phyloP scores from a whole-genome alignment of 192 early-diverging fungal genomes.

The Entrophospora sp. region DNA sequence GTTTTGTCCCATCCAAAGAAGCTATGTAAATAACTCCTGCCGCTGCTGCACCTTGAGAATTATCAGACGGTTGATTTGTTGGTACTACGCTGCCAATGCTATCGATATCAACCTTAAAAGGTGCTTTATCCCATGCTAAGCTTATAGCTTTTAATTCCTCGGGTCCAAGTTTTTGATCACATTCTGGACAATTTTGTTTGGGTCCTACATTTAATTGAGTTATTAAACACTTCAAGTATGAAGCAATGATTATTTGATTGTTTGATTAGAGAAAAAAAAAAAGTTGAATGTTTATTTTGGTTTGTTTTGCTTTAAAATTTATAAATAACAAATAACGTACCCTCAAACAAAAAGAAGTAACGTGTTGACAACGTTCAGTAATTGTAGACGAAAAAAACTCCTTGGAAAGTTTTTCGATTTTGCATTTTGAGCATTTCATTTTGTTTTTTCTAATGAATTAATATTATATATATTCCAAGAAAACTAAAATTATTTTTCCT shows the following conservation, averaged over 20 bases:
- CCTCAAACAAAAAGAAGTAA: conserved; percentile 21
- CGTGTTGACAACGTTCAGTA: conserved; percentile 19
- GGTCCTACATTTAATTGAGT: not conserved
- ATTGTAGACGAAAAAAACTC: conserved; percentile 16
- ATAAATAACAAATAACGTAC: conserved; percentile 3
- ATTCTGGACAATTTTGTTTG: conserved; percentile 7
- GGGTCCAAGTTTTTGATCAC: not conserved
- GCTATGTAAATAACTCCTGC: conserved; percentile 9
- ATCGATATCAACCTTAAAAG: conserved; percentile 19
- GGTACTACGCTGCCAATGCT: not conserved
- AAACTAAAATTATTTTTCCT: too few species aligned
- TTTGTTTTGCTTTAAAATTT: not conserved
- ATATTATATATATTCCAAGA: too few species aligned
- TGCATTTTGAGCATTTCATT: conserved; percentile 20
- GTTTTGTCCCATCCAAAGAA: conserved; percentile 12
- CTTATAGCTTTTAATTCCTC: not conserved
- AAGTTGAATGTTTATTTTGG: not conserved
- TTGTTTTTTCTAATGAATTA: too few species aligned
- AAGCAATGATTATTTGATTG: not conserved
- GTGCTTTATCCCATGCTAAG: conserved; percentile 10
- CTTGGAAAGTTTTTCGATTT: conserved; percentile 19
- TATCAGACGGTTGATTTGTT: not conserved
- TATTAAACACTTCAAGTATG: not conserved
- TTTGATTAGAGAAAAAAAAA: not conserved
- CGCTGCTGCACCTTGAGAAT: not conserved